These are phyloP conservation scores for Closterium sp. DNA, from an alignment of 139 green algal species.

Conservation along the genomic window DNA sequence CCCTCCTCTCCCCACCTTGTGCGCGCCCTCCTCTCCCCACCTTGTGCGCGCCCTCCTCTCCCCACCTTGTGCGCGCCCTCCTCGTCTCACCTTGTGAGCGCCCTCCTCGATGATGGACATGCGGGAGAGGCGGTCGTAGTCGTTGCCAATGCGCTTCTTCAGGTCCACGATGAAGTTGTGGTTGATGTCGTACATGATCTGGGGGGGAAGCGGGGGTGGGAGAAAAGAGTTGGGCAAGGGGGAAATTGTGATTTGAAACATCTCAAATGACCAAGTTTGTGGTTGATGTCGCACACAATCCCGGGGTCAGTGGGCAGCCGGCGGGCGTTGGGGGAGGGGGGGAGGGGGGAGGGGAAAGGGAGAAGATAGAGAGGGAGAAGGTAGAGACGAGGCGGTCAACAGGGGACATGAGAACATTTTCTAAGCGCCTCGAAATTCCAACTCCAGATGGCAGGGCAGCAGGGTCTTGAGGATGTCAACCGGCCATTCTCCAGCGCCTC, in stretches of 20 bases:
- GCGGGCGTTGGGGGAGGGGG: no score
- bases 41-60: neutral
- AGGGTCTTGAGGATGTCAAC: no score
- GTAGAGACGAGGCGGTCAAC: no score
- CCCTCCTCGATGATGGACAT: constrained; percentile 97
- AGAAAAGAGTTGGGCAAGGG: no score
- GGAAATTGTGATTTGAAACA: no score
- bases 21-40: neutral
- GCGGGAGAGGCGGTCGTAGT: constrained; percentile 80
- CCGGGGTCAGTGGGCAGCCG: no score
- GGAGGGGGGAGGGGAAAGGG: no score
- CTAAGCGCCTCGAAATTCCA: neutral
- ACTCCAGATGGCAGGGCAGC: no score
- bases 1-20: neutral
- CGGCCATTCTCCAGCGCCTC: no score
- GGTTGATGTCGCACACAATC: neutral
- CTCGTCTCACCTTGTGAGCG: constrained; percentile 28
- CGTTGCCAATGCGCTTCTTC: constrained; percentile 73
- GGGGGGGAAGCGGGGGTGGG: constrained; percentile 7
- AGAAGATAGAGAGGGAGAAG: no score
- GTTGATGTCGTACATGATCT: constrained; percentile 99
- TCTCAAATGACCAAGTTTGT: no score
- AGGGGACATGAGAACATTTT: no score
- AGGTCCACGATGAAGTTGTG: constrained; percentile 91
- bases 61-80: neutral